Evolutionary conservation across 495 filamentous ascomycete species (phyloP).

Genomic region (Penicillium diatomitis): DNA sequence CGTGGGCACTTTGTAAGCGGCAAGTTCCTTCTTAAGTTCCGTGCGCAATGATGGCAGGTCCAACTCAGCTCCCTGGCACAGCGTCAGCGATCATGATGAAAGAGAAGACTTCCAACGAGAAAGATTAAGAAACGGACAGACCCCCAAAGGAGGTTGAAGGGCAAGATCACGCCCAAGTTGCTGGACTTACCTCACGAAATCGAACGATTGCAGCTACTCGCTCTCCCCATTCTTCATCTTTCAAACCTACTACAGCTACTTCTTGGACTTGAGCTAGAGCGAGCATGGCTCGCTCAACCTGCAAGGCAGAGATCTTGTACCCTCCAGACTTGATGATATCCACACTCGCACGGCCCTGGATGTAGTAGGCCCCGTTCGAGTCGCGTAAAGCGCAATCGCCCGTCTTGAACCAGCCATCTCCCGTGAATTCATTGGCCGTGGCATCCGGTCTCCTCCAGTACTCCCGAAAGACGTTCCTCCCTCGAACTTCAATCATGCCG

Average conservation of each 20-base stretch:
- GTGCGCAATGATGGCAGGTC: conserved; percentile 26
- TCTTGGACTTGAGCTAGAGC: conserved; percentile 28
- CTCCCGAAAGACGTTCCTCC: conserved; percentile 35
- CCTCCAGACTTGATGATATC: conserved; percentile 41
- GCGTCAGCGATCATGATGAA: too few species aligned
- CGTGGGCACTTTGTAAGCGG: conserved; percentile 40
- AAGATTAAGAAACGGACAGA: too few species aligned
- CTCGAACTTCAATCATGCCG: conserved; percentile 39
- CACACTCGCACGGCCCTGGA: conserved; percentile 37
- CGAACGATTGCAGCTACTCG: conserved; percentile 36
- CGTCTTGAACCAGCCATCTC: conserved; percentile 41
- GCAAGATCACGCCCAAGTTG: too few species aligned
- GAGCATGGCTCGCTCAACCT: conserved; percentile 38
- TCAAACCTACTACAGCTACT: conserved; percentile 34
- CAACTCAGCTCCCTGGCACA: conserved; percentile 11
- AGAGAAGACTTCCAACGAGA: too few species aligned
- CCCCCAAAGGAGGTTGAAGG: too few species aligned
- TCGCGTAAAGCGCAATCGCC: conserved; percentile 37
- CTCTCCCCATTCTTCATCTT: conserved; percentile 38
- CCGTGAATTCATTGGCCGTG: conserved; percentile 32
- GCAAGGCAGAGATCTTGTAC: conserved; percentile 38
- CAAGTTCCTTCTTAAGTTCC: conserved; percentile 34
- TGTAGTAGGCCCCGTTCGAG: conserved; percentile 31
- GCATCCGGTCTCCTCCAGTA: conserved; percentile 38
- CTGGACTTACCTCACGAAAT: conserved; percentile 28